Percentiles rank a stretch among this genome's conserved stretches.
Evolutionary conservation across 352 stramenopile species (phyloP).

Genomic region (Globisporangium cylindrosporum): DNA sequence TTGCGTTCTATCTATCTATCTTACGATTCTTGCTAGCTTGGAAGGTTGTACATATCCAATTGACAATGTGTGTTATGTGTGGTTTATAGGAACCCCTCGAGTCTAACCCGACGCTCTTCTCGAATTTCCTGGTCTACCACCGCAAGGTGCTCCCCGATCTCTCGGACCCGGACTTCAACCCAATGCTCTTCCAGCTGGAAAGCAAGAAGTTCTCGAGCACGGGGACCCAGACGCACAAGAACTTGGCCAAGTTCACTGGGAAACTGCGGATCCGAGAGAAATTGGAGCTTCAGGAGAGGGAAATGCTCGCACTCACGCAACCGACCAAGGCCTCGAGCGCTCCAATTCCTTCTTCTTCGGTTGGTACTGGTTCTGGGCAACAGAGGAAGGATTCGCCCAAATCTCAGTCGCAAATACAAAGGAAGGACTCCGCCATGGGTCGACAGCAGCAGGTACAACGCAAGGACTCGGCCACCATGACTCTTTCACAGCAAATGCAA

Average conservation of each 20-base stretch:
- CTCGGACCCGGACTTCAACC: slow-evolving; percentile 48
- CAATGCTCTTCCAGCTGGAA: slow-evolving; percentile 48
- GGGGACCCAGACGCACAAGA: slow-evolving; percentile 42
- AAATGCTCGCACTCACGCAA: slow-evolving; percentile 18
- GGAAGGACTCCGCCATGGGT: background rate
- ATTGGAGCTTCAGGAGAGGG: slow-evolving; percentile 38
- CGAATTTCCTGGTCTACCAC: slow-evolving; percentile 61
- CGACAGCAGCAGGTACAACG: background rate
- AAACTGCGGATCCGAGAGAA: slow-evolving; percentile 36
- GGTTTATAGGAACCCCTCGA: slow-evolving; percentile 57
- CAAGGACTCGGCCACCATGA: background rate
- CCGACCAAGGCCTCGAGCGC: background rate
- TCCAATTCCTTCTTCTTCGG: background rate
- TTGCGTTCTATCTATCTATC: slow-evolving; percentile 14
- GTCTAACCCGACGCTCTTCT: slow-evolving; percentile 65
- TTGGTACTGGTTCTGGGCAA: background rate
- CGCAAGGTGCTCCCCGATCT: slow-evolving; percentile 57
- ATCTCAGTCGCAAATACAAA: background rate
- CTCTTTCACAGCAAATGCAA: background rate
- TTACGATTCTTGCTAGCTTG: too few relatives aligned
- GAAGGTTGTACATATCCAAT: too few relatives aligned
- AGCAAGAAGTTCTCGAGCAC: slow-evolving; percentile 37
- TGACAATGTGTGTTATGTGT: background rate
- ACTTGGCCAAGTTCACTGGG: slow-evolving; percentile 29
- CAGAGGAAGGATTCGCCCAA: background rate